A percentile compares a stretch with the other conserved stretches of the same genome.
Conservation (phyloP, 2,329 filamentous ascomycete genomes). For the Colletotrichum tofieldiae region DNA sequence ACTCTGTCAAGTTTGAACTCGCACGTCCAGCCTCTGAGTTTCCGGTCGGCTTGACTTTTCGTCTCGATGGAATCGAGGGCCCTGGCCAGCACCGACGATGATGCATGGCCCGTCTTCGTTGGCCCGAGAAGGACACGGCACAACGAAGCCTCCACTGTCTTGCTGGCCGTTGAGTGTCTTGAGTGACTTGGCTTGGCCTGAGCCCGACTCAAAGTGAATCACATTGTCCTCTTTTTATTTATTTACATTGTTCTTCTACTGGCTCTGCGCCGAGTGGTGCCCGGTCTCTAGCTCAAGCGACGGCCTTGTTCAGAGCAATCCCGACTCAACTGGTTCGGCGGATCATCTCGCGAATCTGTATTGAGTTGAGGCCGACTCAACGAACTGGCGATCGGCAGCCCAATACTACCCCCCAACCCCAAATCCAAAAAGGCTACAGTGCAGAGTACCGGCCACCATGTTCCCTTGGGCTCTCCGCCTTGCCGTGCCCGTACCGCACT, state of each 20-base stretch:
- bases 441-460: neutral
- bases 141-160: neutral
- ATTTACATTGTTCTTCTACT: neutral
- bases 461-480: neutral
- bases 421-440: neutral
- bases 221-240: neutral
- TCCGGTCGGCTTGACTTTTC: neutral
- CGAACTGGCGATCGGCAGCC: neutral
- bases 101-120: neutral
- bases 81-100: neutral
- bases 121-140: neutral
- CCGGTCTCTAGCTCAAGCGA: neutral
- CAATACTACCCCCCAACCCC: neutral
- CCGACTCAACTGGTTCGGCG: neutral
- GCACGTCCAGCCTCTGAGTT: neutral
- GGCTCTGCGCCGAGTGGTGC: neutral
- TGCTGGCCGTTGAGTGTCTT: neutral
- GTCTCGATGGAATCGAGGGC: neutral
- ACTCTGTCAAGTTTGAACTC: neutral
- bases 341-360: neutral
- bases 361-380: neutral
- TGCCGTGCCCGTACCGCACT: conserved; percentile 1
- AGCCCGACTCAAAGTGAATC: conserved; percentile 1
- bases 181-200: neutral
- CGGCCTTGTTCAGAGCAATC: neutral